Percentiles rank a stretch among this genome's conserved stretches.
Evolutionary conservation across 371 early-diverging fungal genomes (phyloP).

Genomic region (Mucor circinelloides): DNA sequence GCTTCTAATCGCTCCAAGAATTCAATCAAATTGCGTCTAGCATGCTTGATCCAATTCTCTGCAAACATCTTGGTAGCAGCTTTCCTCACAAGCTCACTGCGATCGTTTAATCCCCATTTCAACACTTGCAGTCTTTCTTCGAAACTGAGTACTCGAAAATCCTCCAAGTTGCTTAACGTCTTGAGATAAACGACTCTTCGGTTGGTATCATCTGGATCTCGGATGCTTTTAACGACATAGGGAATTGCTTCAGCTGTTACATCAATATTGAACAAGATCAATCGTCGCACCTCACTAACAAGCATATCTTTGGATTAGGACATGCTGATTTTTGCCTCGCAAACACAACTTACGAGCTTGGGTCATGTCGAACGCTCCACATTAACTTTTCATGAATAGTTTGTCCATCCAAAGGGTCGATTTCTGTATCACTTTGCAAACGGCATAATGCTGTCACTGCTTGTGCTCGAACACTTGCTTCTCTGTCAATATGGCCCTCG

Average conservation of each 20-base stretch:
- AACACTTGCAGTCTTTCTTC: slow-evolving; percentile 73
- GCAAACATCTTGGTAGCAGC: slow-evolving; percentile 76
- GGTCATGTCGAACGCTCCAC: slow-evolving; percentile 70
- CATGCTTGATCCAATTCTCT: slow-evolving; percentile 77
- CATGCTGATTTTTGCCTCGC: background rate
- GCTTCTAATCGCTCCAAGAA: slow-evolving; percentile 85
- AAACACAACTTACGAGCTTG: slow-evolving; percentile 62
- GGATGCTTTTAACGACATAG: slow-evolving; percentile 69
- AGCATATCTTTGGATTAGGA: background rate
- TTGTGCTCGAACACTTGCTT: slow-evolving; percentile 76
- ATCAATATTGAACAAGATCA: slow-evolving; percentile 77
- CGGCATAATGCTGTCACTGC: slow-evolving; percentile 81
- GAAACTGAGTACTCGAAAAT: slow-evolving; percentile 70
- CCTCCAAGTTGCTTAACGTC: slow-evolving; percentile 67
- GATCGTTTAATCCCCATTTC: slow-evolving; percentile 75
- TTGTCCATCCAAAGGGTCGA: slow-evolving; percentile 57
- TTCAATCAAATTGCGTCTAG: slow-evolving; percentile 76
- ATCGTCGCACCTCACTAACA: slow-evolving; percentile 77
- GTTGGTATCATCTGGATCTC: slow-evolving; percentile 75
- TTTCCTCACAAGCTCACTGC: slow-evolving; percentile 73
- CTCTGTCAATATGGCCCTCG: slow-evolving; percentile 82
- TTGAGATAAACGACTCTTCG: slow-evolving; percentile 69
- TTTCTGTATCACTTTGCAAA: slow-evolving; percentile 68
- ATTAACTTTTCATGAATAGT: slow-evolving; percentile 69
- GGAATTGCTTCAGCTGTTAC: slow-evolving; percentile 66